Evolutionary conservation across 805 yeast species (phyloP).

Genomic region (Yarrowia sp.): DNA sequence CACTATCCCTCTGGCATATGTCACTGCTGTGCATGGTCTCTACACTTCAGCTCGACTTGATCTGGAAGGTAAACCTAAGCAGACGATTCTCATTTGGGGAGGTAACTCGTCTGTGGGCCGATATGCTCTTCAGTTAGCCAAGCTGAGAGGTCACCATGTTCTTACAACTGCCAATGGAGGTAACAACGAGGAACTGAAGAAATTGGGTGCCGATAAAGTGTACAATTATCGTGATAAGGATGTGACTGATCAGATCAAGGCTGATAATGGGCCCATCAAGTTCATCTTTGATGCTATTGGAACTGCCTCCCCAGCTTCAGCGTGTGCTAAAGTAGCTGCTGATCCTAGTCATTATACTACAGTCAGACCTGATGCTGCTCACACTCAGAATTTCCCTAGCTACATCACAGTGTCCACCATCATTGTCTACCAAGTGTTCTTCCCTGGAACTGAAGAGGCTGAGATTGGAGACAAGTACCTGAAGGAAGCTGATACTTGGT

Average conservation of each 20-base stretch:
- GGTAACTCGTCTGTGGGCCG: constrained; percentile 30
- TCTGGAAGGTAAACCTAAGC: neutral
- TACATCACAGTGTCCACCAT: constrained; percentile 8
- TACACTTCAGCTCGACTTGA: constrained; percentile 4
- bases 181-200: constrained; percentile 3
- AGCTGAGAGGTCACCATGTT: constrained; percentile 8
- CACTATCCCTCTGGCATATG: constrained; percentile 10
- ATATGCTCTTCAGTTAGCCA: constrained; percentile 19
- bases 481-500: neutral
- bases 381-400: constrained; percentile 1
- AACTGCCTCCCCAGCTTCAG: constrained; percentile 8
- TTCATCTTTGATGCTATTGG: constrained; percentile 26
- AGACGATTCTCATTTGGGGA: constrained; percentile 22
- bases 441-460: constrained; percentile 7
- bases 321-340: neutral
- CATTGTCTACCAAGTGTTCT: constrained; percentile 24
- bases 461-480: neutral
- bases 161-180: constrained; percentile 7
- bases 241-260: constrained; percentile 1
- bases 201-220: constrained; percentile 10
- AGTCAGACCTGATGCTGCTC: constrained; percentile 26
- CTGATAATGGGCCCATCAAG: neutral
- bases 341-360: constrained; percentile 15
- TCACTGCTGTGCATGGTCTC: constrained; percentile 19
- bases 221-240: constrained; percentile 9